Percentiles rank a stretch among this genome's conserved stretches.
Conservation (phyloP, 2,329 filamentous ascomycete species). For the Metarhizium rileyi region DNA sequence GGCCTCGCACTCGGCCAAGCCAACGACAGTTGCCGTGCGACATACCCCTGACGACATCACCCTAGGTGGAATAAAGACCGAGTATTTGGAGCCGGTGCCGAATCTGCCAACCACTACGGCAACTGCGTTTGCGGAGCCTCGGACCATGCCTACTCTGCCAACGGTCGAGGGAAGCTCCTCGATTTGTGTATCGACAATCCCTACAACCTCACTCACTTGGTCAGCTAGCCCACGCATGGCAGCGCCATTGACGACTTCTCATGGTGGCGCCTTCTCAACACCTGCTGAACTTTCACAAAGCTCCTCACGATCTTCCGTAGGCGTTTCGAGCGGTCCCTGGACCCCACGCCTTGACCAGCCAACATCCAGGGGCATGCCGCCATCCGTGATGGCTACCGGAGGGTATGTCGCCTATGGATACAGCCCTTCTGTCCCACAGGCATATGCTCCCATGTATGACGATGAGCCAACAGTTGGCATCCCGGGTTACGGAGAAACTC, state of each 20-base stretch:
- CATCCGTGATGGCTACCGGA: slow-evolving; percentile 13
- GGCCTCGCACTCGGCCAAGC: slow-evolving; percentile 8
- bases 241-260: slow-evolving; percentile 34
- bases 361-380: slow-evolving; percentile 10
- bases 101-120: slow-evolving; percentile 11
- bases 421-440: slow-evolving; percentile 17
- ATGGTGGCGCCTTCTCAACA: slow-evolving; percentile 38
- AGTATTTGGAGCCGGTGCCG: slow-evolving; percentile 14
- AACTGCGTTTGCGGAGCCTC: slow-evolving; percentile 13
- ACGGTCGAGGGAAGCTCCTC: slow-evolving; percentile 9
- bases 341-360: slow-evolving; percentile 19
- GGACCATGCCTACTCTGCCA: slow-evolving; percentile 14
- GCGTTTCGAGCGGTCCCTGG: slow-evolving; percentile 21
- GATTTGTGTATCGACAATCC: slow-evolving; percentile 14
- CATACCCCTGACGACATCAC: slow-evolving; percentile 13
- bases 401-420: slow-evolving; percentile 21
- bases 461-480: slow-evolving; percentile 21
- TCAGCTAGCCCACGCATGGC: slow-evolving; percentile 31
- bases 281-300: slow-evolving; percentile 14
- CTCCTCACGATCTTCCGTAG: slow-evolving; percentile 23
- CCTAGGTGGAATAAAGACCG: slow-evolving; percentile 11
- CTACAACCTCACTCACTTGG: slow-evolving; percentile 15
- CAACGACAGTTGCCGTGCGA: slow-evolving; percentile 4
- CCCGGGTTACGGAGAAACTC: slow-evolving; percentile 23
- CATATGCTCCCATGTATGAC: slow-evolving; percentile 25